Evolutionary conservation across 2,329 filamentous ascomycete species (phyloP), one percentile per base, ranked within the genome.

Genomic region (Phialophora chinensis): DNA sequence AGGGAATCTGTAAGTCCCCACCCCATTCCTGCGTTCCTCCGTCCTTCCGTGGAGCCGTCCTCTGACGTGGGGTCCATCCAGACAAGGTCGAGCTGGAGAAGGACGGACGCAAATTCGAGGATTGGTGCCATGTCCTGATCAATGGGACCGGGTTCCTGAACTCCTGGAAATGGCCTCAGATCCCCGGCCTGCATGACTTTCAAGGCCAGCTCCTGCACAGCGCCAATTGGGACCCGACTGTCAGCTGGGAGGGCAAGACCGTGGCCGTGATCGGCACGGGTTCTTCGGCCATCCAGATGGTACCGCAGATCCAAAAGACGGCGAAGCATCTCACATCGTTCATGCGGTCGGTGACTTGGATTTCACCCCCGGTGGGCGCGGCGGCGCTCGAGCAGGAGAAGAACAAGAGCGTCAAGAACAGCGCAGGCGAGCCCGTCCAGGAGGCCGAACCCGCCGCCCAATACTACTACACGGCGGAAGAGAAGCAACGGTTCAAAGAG

Each of bases 181-280:
- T 85, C 17, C 73, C 75, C 1, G 84, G 84, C 3, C 75, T 82
- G 6, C 76, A 82, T 25, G 73, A 75, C 3, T 86, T 85, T 71
- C 75, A 80, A 62, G 82, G 81, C 1, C 76, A 78, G 58, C 66
- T 83, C 5, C 69, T 82, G 55, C 82, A 84, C 66, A 80, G 58
- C 47, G 58, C 58, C 20, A 61, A 61, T 20, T 61, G 58, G 58
- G 58, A 61, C 25, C 31, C 33, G 63, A 58, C 10, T 2, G 35
- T 89, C 23, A 80, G 84, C 57, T 81, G 87, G 29, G 81, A 80
- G 49, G 82, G 81, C 60, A 90, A 90, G 74, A 81, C 82, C 17
- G 83, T 86, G 59, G 88, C 83, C n/a, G 82, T 90, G 60, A 85
- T 90, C 35, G 88, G 88, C 7, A 90, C 87, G 0, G 88, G 88